Percentiles rank a stretch among this genome's conserved stretches.
phyloP scores from a whole-genome alignment of 2,329 filamentous ascomycete genomes.

The Decorospora gaudefroyi region DNA sequence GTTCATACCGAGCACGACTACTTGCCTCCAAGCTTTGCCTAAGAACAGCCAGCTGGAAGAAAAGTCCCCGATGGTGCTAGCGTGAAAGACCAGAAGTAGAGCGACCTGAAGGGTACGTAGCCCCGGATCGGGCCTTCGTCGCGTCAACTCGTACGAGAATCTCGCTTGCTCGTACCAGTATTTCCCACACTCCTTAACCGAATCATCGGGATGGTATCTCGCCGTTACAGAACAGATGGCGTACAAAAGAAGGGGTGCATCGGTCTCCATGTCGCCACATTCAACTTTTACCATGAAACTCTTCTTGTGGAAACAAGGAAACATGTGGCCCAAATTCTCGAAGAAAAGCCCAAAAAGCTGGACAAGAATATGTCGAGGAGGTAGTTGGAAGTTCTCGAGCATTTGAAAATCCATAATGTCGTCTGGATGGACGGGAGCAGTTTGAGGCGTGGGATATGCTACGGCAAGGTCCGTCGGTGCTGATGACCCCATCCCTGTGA shows the following conservation, averaged over 20 bases:
- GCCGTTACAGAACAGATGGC: constrained; percentile 36
- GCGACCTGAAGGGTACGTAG: constrained; percentile 37
- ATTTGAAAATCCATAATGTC: constrained; percentile 7
- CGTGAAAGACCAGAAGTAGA: constrained; percentile 30
- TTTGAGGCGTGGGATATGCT: constrained; percentile 4
- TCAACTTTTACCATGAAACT: constrained; percentile 24
- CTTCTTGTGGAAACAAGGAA: constrained; percentile 39
- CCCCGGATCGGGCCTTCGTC: constrained; percentile 21
- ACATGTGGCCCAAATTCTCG: constrained; percentile 23
- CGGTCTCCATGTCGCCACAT: constrained; percentile 19
- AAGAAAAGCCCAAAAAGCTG: constrained; percentile 38
- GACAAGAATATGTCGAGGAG: constrained; percentile 18
- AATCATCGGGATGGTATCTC: constrained; percentile 26
- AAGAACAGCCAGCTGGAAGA: constrained; percentile 37
- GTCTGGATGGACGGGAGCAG: not conserved
- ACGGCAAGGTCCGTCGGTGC: not conserved
- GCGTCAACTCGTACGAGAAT: constrained; percentile 33
- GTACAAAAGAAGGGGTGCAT: constrained; percentile 32
- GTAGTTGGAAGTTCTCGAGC: constrained; percentile 16
- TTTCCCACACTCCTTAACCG: constrained; percentile 21
- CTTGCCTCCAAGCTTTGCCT: constrained; percentile 43
- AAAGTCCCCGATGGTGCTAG: constrained; percentile 35
- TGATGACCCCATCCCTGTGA: not conserved
- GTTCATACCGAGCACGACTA: constrained; percentile 35
- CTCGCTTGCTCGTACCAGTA: constrained; percentile 41